Percentiles rank a stretch among this genome's conserved stretches.
Evolutionary conservation across 2,329 filamentous ascomycete species (phyloP).

Genomic region (Sphaceloma murrayae): DNA sequence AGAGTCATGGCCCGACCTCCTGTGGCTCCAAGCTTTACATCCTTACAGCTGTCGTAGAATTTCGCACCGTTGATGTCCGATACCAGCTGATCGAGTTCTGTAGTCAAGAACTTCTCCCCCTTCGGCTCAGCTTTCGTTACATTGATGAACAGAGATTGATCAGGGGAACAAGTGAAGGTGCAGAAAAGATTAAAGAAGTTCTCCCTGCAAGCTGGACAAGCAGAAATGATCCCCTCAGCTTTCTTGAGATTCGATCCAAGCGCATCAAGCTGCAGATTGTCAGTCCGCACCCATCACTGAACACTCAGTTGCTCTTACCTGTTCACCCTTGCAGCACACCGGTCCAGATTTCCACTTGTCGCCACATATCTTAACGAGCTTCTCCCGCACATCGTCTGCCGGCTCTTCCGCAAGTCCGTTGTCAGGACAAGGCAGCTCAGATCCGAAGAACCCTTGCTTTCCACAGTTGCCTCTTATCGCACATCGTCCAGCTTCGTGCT

Average conservation of each 20-base stretch:
- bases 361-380: constrained; percentile 79
- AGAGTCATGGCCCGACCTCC: constrained; percentile 91
- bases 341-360: constrained; percentile 73
- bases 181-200: constrained; percentile 99
- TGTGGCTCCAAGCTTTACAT: constrained; percentile 94
- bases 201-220: constrained; percentile 91
- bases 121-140: constrained; percentile 61
- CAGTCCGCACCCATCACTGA: no score
- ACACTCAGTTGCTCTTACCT: no score
- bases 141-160: constrained; percentile 93
- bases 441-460: constrained; percentile 80
- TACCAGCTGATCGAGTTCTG: constrained; percentile 82
- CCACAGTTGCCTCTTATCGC: constrained; percentile 88
- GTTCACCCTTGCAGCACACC: constrained; percentile 74
- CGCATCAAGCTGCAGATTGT: constrained; percentile 53
- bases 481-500: constrained; percentile 79
- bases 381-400: constrained; percentile 58
- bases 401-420: constrained; percentile 74
- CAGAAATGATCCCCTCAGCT: constrained; percentile 79
- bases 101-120: constrained; percentile 58
- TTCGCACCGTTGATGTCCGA: constrained; percentile 73
- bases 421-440: constrained; percentile 83
- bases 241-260: constrained; percentile 78
- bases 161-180: constrained; percentile 94
- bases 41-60: constrained; percentile 96